Evolutionary conservation across 2,329 filamentous ascomycete species (phyloP), one percentile per base, ranked within the genome.

Genomic region (Penicillium occitanis): DNA sequence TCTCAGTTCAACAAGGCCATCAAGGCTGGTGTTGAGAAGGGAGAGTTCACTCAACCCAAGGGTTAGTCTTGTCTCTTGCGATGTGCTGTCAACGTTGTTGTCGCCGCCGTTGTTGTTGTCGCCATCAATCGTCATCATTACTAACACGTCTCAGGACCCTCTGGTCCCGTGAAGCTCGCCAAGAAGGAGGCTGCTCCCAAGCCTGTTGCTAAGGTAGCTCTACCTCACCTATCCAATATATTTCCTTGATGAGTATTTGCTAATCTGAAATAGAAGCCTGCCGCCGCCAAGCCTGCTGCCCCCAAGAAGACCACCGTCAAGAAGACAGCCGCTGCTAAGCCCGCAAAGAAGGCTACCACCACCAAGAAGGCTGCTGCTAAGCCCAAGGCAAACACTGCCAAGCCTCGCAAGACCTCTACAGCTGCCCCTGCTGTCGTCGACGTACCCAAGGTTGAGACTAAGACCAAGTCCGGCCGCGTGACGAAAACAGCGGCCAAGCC

Each of bases 101-200:
- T 30, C 37, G 46, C 46, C 14, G 7, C 28, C 55, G 33, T 46
- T 22, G 30, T 30, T 33, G 30, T 7, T 33, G 30, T 64, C 64
- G n/a, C 51, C 33, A 17, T 63, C 44, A 22, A 22, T 13, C 22
- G 28, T 40, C 37, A 46, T 35, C 22, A 58, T 40, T 65, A 57
- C 74, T 78, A 69, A 79, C 75, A 70, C 72, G 70, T 61, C 44
- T 61, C 67, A 93, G 90, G 91, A 74, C 86, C 92, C 67, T 97
- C 93, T 70, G 93, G 93, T 68, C 91, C 92, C 71, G 92, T 95
- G 81, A 97, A 97, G 90, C 89, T 97, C 68, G 90, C 90, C 67
- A 94, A 94, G 88, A 93, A 92, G 84, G 85, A 86, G 65, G 66
- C 76, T 62, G 74, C 78, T 58, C 63, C 76, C 64, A 79, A 84